A percentile compares a stretch with the other conserved stretches of the same genome.
Evolutionary conservation across 805 yeast genomes (phyloP).

Genomic region (Jamesozyma spencerorum): DNA sequence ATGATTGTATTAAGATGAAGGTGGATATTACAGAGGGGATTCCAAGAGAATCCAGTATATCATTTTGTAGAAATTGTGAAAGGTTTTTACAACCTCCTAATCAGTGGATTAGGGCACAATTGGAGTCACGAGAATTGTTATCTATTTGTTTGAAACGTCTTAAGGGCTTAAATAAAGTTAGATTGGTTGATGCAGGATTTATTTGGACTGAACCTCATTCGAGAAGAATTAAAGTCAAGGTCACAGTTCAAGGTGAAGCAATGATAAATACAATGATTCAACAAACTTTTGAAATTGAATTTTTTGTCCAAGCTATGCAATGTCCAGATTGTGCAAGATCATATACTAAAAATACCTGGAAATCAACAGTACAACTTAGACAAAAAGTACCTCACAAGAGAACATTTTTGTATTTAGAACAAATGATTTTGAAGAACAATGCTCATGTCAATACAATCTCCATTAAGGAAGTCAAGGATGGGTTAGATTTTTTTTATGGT

Average conservation of each 20-base stretch:
- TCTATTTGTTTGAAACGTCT: constrained; percentile 83
- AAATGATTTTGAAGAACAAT: constrained; percentile 80
- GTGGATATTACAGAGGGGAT: constrained; percentile 90
- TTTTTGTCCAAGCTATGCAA: constrained; percentile 90
- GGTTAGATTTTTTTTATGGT: constrained; percentile 86
- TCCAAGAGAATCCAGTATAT: constrained; percentile 86
- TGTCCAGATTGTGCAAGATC: constrained; percentile 98
- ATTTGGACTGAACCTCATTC: constrained; percentile 99
- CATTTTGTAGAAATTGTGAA: constrained; percentile 96
- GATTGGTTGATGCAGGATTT: constrained; percentile 86
- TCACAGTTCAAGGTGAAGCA: constrained; percentile 96
- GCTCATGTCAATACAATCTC: constrained; percentile 92
- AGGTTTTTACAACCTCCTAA: constrained; percentile 89
- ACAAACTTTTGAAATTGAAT: constrained; percentile 91
- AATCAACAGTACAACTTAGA: constrained; percentile 93
- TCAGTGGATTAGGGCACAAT: constrained; percentile 84
- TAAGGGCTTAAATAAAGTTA: constrained; percentile 76
- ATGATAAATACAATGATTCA: constrained; percentile 83
- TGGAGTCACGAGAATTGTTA: constrained; percentile 85
- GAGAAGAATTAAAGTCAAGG: constrained; percentile 79
- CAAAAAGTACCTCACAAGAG: constrained; percentile 97
- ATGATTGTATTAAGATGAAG: constrained; percentile 88
- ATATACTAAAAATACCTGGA: constrained; percentile 94
- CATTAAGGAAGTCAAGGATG: constrained; percentile 87
- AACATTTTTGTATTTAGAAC: constrained; percentile 92